Conservation (phyloP, 129 eudicot genomes). For the Lactuca sativa region DNA sequence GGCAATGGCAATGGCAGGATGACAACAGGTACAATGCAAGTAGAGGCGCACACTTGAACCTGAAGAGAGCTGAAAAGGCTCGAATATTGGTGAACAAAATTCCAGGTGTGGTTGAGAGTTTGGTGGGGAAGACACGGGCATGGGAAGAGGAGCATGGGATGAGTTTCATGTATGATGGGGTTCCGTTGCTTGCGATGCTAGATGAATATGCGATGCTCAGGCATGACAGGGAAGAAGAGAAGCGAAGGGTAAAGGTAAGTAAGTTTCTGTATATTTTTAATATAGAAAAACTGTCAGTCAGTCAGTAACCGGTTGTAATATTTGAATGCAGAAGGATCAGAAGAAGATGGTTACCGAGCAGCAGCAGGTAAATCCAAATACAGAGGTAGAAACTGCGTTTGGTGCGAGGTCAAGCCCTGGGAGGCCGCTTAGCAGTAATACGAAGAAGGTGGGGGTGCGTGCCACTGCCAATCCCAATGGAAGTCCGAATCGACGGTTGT, state of each 20-base stretch:
- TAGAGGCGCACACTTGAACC: conserved; percentile 96
- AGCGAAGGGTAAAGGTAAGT: conserved; percentile 82
- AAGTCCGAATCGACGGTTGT: conserved; percentile 67
- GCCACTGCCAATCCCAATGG: conserved; percentile 35
- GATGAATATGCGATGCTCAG: conserved; percentile 93
- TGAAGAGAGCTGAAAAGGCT: conserved; percentile 98
- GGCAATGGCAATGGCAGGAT: conserved; percentile 51
- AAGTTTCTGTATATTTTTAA: too few relatives aligned
- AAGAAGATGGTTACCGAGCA: conserved; percentile 47
- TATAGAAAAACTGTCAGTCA: too few relatives aligned
- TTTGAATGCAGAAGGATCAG: conserved; percentile 61
- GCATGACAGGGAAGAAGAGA: conserved; percentile 98
- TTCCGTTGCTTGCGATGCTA: conserved; percentile 94
- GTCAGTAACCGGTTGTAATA: not conserved
- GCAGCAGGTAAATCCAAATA: conserved; percentile 52
- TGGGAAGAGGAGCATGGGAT: conserved; percentile 93
- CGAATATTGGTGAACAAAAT: conserved; percentile 86
- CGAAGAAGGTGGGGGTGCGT: conserved; percentile 80
- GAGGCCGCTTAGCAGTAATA: conserved; percentile 39
- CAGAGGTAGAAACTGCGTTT: conserved; percentile 61
- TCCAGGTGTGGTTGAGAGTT: conserved; percentile 88
- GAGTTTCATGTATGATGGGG: conserved; percentile 86
- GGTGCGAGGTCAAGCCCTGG: conserved; percentile 90
- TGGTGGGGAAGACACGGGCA: conserved; percentile 79
- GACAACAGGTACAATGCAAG: conserved; percentile 93